These are phyloP conservation scores for Hamigera avellanea DNA, from an alignment of 495 filamentous ascomycete species.

Conservation along the genomic window DNA sequence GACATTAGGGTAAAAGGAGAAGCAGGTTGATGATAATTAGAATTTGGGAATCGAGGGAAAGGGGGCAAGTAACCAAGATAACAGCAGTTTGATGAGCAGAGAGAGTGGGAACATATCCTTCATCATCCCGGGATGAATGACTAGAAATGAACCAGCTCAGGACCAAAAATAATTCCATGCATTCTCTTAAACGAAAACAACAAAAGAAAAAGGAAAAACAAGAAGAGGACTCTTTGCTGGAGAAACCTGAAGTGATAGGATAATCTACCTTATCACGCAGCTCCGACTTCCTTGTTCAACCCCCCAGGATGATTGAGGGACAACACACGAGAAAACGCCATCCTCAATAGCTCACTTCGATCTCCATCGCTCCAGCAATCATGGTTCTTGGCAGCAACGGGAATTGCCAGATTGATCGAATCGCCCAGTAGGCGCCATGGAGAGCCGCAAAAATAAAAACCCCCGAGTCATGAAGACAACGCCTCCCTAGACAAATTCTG, in stretches of 20 bases:
- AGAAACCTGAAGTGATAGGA: slow-evolving; percentile 17
- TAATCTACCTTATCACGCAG: slow-evolving; percentile 26
- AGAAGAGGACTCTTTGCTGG: slow-evolving; percentile 15
- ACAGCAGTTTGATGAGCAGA: too few species aligned
- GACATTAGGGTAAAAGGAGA: too few species aligned
- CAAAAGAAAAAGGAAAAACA: slow-evolving; percentile 10
- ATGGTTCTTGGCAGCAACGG: slow-evolving; percentile 9
- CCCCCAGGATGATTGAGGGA: slow-evolving; percentile 6
- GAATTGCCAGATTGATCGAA: slow-evolving; percentile 12
- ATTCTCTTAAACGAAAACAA: slow-evolving; percentile 29
- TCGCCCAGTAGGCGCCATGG: slow-evolving; percentile 14
- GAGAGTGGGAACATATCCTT: too few species aligned
- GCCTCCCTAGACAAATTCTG: slow-evolving; percentile 42
- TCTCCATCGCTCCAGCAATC: slow-evolving; percentile 9
- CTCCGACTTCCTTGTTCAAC: slow-evolving; percentile 15
- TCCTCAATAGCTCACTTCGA: slow-evolving; percentile 11
- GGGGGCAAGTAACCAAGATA: too few species aligned
- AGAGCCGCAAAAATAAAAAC: slow-evolving; percentile 26
- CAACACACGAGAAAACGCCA: slow-evolving; percentile 8
- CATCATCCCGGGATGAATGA: too few species aligned
- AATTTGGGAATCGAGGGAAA: too few species aligned
- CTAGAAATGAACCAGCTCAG: neutral
- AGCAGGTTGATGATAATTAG: too few species aligned
- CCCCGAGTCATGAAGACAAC: slow-evolving; percentile 41
- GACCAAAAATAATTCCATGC: slow-evolving; percentile 18